Conservation (phyloP, 2,329 filamentous ascomycete species). For the Chrysoporthe austroafricana region DNA sequence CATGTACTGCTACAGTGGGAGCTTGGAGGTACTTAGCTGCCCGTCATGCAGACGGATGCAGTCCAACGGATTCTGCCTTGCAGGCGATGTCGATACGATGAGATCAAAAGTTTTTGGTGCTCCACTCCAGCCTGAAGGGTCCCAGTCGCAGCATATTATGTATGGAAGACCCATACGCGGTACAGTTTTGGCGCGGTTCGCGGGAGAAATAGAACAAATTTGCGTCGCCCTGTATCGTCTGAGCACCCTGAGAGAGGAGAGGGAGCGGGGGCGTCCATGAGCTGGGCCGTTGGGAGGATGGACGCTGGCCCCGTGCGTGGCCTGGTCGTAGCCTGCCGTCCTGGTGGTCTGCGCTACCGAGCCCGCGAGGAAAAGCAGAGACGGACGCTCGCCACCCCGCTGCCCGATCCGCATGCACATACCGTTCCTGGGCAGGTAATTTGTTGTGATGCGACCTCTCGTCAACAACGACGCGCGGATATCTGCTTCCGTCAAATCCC, state of each 20-base stretch:
- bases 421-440: neutral
- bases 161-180: neutral
- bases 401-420: neutral
- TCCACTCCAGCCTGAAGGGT: neutral
- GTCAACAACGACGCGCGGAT: neutral
- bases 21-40: neutral
- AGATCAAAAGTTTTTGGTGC: constrained; percentile 1
- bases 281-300: neutral
- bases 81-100: neutral
- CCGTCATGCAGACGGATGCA: constrained; percentile 4
- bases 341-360: neutral
- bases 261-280: neutral
- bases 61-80: constrained; percentile 7
- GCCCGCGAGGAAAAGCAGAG: neutral
- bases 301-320: neutral
- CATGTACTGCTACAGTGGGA: neutral
- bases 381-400: neutral
- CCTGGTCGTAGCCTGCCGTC: neutral
- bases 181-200: neutral
- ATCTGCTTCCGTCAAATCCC: neutral
- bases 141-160: neutral
- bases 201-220: neutral
- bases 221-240: neutral
- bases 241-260: neutral
- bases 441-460: neutral